Evolutionary conservation across 164 flowering plant genomes (phyloP).

Genomic region (Tinospora cordifolia): DNA sequence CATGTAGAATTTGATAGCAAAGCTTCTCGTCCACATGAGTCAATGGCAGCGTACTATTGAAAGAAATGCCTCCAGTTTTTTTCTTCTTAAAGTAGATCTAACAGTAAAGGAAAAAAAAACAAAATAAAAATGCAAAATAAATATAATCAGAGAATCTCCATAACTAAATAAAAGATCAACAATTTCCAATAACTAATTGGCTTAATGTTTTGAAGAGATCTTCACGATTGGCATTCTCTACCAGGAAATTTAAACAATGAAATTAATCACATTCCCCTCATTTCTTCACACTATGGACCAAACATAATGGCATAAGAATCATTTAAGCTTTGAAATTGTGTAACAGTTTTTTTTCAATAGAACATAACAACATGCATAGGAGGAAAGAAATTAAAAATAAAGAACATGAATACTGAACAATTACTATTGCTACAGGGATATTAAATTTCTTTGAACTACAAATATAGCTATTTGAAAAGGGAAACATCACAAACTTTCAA

Average conservation of each 20-base stretch:
- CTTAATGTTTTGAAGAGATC: neutral
- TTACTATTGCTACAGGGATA: too few relatives aligned
- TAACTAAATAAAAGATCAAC: neutral
- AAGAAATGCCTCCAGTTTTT: constrained; percentile 96
- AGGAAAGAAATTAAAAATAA: neutral
- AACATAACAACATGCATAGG: neutral
- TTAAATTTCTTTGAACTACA: too few relatives aligned
- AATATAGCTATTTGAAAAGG: neutral
- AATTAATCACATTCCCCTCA: neutral
- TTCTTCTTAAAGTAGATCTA: constrained; percentile 98
- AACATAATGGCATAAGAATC: neutral
- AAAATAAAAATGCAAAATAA: constrained; percentile 3
- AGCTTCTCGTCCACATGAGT: constrained; percentile 98
- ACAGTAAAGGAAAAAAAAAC: constrained; percentile 11
- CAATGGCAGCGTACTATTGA: constrained; percentile 66
- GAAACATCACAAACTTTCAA: neutral
- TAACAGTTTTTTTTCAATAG: neutral
- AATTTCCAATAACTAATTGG: neutral
- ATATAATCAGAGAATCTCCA: constrained; percentile 5
- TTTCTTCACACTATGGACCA: neutral
- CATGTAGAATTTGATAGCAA: constrained; percentile 94
- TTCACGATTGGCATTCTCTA: neutral
- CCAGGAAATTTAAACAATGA: too few relatives aligned
- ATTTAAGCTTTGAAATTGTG: neutral
- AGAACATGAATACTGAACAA: neutral